A percentile compares a stretch with the other conserved stretches of the same genome.
Conservation (phyloP, 805 yeast genomes). For the Candida khao-thaluensis region DNA sequence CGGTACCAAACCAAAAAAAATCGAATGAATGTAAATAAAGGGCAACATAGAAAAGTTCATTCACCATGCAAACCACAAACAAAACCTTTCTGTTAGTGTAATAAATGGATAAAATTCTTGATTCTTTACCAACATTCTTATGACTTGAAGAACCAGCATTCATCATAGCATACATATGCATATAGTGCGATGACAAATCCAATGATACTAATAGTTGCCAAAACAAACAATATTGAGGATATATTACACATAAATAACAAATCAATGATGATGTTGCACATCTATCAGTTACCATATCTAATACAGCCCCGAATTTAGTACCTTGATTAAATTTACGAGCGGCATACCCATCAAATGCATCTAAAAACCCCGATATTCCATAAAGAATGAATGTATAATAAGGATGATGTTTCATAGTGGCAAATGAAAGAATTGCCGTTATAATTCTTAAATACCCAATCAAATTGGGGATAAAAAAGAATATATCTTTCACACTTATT, state of each 20-base stretch:
- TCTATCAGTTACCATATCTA: slow-evolving; percentile 98
- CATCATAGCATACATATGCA: slow-evolving; percentile 97
- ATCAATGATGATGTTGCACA: slow-evolving; percentile 94
- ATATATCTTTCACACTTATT: slow-evolving; percentile 51
- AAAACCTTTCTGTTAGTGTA: slow-evolving; percentile 82
- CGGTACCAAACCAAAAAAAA: slow-evolving; percentile 58
- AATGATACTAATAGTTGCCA: slow-evolving; percentile 86
- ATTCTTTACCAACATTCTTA: slow-evolving; percentile 72
- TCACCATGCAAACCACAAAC: slow-evolving; percentile 87
- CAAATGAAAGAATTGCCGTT: slow-evolving; percentile 76
- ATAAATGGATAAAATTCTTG: slow-evolving; percentile 75
- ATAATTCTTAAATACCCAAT: slow-evolving; percentile 87
- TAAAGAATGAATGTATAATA: slow-evolving; percentile 72
- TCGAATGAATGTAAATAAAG: slow-evolving; percentile 74
- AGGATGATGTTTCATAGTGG: slow-evolving; percentile 83
- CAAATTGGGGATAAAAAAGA: slow-evolving; percentile 82
- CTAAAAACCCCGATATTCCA: slow-evolving; percentile 85
- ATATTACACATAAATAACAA: slow-evolving; percentile 77
- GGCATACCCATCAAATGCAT: slow-evolving; percentile 95
- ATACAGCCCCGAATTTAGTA: slow-evolving; percentile 90
- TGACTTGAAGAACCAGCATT: slow-evolving; percentile 78
- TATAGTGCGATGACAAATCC: slow-evolving; percentile 90
- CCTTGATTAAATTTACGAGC: slow-evolving; percentile 89
- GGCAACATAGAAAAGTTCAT: slow-evolving; percentile 91
- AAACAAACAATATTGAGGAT: slow-evolving; percentile 63